A percentile compares a stretch with the other conserved stretches of the same genome.
Conservation (phyloP, 371 early-diverging fungal species). For the Mucor irregularis region DNA sequence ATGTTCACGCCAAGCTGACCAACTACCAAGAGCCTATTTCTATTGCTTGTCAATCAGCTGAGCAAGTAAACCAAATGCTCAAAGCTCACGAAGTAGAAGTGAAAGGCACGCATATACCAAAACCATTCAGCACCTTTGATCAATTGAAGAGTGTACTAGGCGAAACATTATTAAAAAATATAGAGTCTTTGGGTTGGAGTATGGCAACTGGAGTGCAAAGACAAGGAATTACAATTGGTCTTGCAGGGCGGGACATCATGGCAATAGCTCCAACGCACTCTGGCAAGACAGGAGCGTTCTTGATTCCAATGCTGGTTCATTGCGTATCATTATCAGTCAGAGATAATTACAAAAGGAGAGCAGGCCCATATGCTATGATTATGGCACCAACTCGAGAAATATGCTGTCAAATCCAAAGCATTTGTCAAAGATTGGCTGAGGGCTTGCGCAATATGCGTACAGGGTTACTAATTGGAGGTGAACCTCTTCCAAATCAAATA, state of each 20-base stretch:
- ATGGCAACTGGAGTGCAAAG: conserved; percentile 64
- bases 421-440: conserved; percentile 40
- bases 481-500: conserved; percentile 52
- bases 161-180: conserved; percentile 37
- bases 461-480: conserved; percentile 56
- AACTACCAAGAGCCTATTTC: conserved; percentile 48
- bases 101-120: conserved; percentile 50
- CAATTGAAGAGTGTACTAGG: conserved; percentile 45
- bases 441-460: conserved; percentile 58
- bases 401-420: conserved; percentile 53
- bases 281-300: conserved; percentile 60
- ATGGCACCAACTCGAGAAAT: conserved; percentile 60
- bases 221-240: conserved; percentile 65
- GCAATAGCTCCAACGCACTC: conserved; percentile 72
- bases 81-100: conserved; percentile 45
- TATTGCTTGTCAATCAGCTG: conserved; percentile 26
- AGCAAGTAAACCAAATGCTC: conserved; percentile 36
- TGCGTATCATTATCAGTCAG: conserved; percentile 46
- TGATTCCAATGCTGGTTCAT: conserved; percentile 57
- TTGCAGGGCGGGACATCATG: conserved; percentile 70
- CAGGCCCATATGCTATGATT: conserved; percentile 60
- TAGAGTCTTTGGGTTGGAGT: conserved; percentile 41
- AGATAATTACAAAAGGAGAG: conserved; percentile 32
- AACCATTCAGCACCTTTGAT: conserved; percentile 51
- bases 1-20: conserved; percentile 50